Evolutionary conservation across 768 basidiomycete species (phyloP).

Genomic region (Mycena maculata): DNA sequence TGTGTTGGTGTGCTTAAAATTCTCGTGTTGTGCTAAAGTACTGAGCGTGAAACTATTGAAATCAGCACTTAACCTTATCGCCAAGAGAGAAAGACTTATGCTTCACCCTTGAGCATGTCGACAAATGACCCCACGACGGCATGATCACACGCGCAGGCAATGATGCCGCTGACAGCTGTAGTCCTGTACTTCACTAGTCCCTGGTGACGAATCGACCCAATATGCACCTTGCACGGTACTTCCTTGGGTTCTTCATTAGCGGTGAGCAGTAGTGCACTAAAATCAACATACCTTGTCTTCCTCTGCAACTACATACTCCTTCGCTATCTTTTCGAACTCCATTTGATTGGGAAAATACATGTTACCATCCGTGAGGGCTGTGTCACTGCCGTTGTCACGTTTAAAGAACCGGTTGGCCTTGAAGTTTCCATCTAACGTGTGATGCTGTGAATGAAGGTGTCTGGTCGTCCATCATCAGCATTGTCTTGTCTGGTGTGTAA

Average conservation of each 20-base stretch:
- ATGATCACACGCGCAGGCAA: slow-evolving; percentile 21
- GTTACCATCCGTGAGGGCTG: slow-evolving; percentile 1
- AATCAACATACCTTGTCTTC: slow-evolving; percentile 10
- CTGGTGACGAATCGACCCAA: slow-evolving; percentile 7
- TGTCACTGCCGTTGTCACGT: slow-evolving; percentile 22
- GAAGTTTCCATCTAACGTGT: slow-evolving; percentile 20
- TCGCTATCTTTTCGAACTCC: slow-evolving; percentile 2
- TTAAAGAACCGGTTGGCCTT: slow-evolving; percentile 24
- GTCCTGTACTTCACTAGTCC: slow-evolving; percentile 3
- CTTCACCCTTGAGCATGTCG: slow-evolving; percentile 21
- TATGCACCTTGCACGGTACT: slow-evolving; percentile 11
- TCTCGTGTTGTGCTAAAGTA: slow-evolving; percentile 9
- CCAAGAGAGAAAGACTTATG: neutral
- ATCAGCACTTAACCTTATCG: neutral
- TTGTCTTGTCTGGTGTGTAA: neutral
- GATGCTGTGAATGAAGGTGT: neutral
- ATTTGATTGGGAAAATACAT: slow-evolving; percentile 20
- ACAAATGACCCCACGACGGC: slow-evolving; percentile 15
- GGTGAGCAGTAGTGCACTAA: neutral
- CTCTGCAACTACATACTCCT: neutral
- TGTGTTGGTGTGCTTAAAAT: slow-evolving; percentile 4
- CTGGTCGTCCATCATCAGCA: neutral
- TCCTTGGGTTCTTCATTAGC: neutral
- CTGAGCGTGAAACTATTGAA: neutral
- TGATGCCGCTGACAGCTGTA: slow-evolving; percentile 10